These are phyloP conservation scores for Ogataea degrootiae DNA, from an alignment of 805 yeast species.

Conservation along the genomic window DNA sequence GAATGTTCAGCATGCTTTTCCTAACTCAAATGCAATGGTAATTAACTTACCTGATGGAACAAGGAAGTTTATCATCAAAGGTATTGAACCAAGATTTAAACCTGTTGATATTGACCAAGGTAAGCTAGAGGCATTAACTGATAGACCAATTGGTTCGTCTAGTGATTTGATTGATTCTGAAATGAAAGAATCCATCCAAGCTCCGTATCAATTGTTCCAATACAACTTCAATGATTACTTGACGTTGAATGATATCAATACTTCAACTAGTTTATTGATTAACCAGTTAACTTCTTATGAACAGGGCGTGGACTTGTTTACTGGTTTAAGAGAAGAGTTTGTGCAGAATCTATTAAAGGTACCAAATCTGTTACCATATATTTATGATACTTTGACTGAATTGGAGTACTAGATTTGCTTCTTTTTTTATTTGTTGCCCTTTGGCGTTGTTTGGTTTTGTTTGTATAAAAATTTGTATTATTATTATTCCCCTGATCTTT, in stretches of 20 bases:
- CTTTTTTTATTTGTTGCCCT: background rate
- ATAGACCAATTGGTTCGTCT: slow-evolving; percentile 7
- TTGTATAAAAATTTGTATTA: background rate
- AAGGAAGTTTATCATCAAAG: slow-evolving; percentile 86
- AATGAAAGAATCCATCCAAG: slow-evolving; percentile 23
- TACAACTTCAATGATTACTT: slow-evolving; percentile 30
- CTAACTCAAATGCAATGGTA: slow-evolving; percentile 90
- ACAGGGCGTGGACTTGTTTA: slow-evolving; percentile 30
- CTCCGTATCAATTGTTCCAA: slow-evolving; percentile 27
- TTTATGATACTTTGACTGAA: slow-evolving; percentile 18
- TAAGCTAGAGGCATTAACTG: slow-evolving; percentile 35
- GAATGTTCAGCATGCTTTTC: slow-evolving; percentile 86
- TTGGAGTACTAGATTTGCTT: slow-evolving; percentile 15
- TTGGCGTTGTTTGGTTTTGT: too few relatives aligned
- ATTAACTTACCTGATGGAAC: slow-evolving; percentile 58
- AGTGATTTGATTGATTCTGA: slow-evolving; percentile 8
- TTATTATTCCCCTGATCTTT: background rate
- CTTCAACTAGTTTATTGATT: slow-evolving; percentile 33
- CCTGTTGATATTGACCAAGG: slow-evolving; percentile 48
- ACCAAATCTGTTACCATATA: slow-evolving; percentile 29
- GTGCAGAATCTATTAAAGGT: slow-evolving; percentile 30
- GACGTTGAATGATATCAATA: slow-evolving; percentile 36
- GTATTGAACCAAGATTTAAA: slow-evolving; percentile 78
- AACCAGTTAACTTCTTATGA: slow-evolving; percentile 30
- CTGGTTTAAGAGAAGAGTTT: slow-evolving; percentile 28